Evolutionary conservation across 1,284 basidiomycete species (phyloP).

Genomic region (Trametes hirsuta): DNA sequence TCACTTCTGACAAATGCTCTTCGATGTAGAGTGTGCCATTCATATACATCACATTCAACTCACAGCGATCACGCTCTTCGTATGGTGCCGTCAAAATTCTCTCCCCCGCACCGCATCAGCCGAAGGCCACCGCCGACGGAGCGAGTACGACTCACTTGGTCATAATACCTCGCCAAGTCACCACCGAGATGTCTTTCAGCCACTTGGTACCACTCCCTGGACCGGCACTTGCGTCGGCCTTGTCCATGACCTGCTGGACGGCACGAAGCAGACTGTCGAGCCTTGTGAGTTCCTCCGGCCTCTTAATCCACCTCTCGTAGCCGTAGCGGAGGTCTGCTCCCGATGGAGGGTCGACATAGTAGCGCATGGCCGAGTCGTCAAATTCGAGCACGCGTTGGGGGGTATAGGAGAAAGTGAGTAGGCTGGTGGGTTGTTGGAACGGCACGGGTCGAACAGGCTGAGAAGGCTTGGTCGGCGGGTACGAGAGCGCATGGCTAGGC

Average conservation of each 20-base stretch:
- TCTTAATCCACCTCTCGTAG: conserved; percentile 70
- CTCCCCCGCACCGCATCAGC: conserved; percentile 40
- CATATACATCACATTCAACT: conserved; percentile 84
- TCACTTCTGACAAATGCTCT: conserved; percentile 67
- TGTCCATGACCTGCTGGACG: conserved; percentile 43
- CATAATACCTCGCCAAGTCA: conserved; percentile 90
- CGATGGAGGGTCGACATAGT: conserved; percentile 65
- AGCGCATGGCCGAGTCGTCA: conserved; percentile 67
- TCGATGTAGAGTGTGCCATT: conserved; percentile 84
- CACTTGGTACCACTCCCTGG: conserved; percentile 32
- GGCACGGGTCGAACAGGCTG: conserved; percentile 29
- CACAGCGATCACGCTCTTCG: conserved; percentile 81
- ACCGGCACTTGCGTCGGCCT: conserved; percentile 36
- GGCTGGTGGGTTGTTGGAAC: conserved; percentile 48
- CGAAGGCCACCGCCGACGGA: conserved; percentile 14
- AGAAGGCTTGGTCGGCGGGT: conserved; percentile 27
- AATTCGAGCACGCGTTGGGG: conserved; percentile 56
- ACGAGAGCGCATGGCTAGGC: conserved; percentile 19
- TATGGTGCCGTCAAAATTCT: conserved; percentile 80
- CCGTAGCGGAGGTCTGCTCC: conserved; percentile 65
- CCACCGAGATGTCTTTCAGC: conserved; percentile 54
- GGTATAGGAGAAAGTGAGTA: conserved; percentile 54
- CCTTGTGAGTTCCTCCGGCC: conserved; percentile 65
- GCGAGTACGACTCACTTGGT: conserved; percentile 70
- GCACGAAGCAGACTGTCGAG: conserved; percentile 70